Evolutionary conservation across 257 asterid species (phyloP), one percentile per base, ranked within the genome.

Genomic region (Nicotiana knightiana): DNA sequence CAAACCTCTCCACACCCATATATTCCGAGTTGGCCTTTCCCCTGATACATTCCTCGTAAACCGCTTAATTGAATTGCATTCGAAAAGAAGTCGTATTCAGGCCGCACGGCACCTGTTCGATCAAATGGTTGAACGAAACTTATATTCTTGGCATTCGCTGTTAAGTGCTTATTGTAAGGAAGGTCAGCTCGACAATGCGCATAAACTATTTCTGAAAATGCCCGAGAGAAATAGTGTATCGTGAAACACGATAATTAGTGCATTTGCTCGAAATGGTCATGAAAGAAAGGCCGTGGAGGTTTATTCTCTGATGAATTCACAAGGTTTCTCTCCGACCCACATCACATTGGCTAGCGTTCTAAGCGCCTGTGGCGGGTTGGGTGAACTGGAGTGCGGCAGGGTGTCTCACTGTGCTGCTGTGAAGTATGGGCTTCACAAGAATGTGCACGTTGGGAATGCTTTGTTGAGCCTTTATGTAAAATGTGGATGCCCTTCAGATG

Each of bases 321-420:
- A 43, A 43, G 86, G 86, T 32, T 54, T 80, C 48, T 68, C 43
- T 62, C 86, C 84, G 21, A 82, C 81, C 46, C 81, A 84, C 43
- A 67, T 80, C 75, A 84, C 81, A 15, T 58, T 84, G 37, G 83
- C 86, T 6, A 79, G 84, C 24, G 68, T 80, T 18, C 66, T 84
- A 65, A 84, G 86, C 67, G 86, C 84, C 75, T 84, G 86, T 62
- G 86, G 77, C 11, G 82, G 83, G 39, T 46, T 80, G 76, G 55
- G 17, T 15, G 86, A 67, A 30, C 11, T 70, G 21, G 77, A 13
- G 43, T 78, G 39, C 65, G 86, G 86, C 77, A 68, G 59, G 61
- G 83, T 79, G 82, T 46, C 67, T 61, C 86, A 84, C 48, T 65
- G 32, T 11, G 58, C 57, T 68, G 79, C 68, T 61, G 73, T 84